Evolutionary conservation across 2,329 filamentous ascomycete genomes (phyloP), one percentile per base, ranked within the genome.

Genomic region (Onygenales sp.): DNA sequence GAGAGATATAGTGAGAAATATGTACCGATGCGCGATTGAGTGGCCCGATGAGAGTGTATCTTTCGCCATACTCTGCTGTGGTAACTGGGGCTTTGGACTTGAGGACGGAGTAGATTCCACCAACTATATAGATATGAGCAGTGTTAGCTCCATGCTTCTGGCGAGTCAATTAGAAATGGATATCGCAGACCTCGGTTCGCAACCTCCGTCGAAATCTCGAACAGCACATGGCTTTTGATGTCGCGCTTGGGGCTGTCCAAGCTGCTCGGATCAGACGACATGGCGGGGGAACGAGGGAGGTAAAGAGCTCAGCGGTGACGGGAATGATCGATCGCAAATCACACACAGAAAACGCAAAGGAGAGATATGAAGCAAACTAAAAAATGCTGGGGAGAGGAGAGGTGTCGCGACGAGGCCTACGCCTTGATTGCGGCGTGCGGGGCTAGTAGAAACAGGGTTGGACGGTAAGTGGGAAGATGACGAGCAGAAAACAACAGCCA

Each of bases 21-120:
- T 51, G 65, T 79, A 93, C 89, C 60, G 93, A 96, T 64, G 86
- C 81, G 69, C 87, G 85, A 74, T 97, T 96, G 68, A 95, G 84
- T 55, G 93, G 93, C 2, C 93, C 93, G 69, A 98, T 91, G 60
- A 97, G 81, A 32, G 89, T 95, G 73, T 98, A 98, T 61, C 89
- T 84, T 56, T 95, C 90, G 72, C 93, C 93, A 93, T 97, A 98
- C 73, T 98, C 93, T 57, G 90, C 90, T 0, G 92, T 96, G 43
- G 93, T 97, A 57, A 97, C 93, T 50, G 93, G 92, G 39, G 93
- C 92, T 74, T 98, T 98, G 57, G 93, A 98, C 74, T 98, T 98
- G 74, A 98, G 85, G 60, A 98, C 93, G 13, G 92, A 97, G 78
- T 98, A 98, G 75, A 98, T 98, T 64, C 93, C 93, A 67, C 93